Conservation (phyloP, 306 rosid species). For the Lupinus albus region DNA sequence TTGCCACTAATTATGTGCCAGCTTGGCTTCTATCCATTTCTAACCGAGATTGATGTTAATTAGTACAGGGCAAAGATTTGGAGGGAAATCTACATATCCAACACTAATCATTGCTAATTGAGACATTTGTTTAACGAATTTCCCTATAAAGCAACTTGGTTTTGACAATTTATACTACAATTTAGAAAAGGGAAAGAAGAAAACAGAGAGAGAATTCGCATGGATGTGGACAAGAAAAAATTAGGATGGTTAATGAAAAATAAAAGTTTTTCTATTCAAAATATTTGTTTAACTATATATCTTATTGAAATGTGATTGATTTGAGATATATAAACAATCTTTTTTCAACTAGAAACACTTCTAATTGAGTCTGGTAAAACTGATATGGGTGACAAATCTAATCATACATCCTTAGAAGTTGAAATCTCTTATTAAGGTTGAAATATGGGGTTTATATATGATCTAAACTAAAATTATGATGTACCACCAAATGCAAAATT, state of each 20-base stretch:
- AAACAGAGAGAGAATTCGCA: neutral
- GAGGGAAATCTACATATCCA: slow-evolving; percentile 5
- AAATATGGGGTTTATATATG: too few species aligned
- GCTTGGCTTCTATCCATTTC: slow-evolving; percentile 1
- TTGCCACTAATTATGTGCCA: slow-evolving; percentile 40
- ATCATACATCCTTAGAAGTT: too few species aligned
- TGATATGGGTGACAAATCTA: too few species aligned
- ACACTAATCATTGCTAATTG: slow-evolving; percentile 43
- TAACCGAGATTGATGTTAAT: slow-evolving; percentile 13
- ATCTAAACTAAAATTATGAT: too few species aligned
- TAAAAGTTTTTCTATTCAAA: neutral
- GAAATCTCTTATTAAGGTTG: too few species aligned
- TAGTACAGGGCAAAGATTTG: neutral
- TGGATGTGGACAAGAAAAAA: neutral
- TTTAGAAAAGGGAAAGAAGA: too few species aligned
- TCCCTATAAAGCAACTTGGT: slow-evolving; percentile 30
- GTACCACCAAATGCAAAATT: too few species aligned
- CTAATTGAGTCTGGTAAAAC: too few species aligned
- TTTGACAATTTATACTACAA: slow-evolving; percentile 24
- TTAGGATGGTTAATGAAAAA: neutral
- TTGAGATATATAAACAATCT: too few species aligned
- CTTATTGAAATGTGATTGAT: too few species aligned
- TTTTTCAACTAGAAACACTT: too few species aligned
- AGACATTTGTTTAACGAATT: slow-evolving; percentile 35
- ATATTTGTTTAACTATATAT: too few species aligned